Conservation (phyloP, 768 basidiomycete species). For the Pleurotus giganteus region DNA sequence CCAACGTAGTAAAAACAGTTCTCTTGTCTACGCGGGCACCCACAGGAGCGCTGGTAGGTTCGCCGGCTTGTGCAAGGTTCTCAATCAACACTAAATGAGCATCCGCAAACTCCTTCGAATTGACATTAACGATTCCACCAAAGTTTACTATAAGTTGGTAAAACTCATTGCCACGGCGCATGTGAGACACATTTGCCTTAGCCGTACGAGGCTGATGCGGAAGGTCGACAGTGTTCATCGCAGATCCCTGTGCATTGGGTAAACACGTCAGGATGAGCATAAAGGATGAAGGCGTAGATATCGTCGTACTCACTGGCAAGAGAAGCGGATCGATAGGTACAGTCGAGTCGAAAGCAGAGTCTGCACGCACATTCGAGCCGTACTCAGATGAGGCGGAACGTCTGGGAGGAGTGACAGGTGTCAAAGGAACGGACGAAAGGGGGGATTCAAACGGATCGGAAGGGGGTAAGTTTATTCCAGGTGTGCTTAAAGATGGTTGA, state of each 20-base stretch:
- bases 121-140: conserved; percentile 67
- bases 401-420: too few species aligned
- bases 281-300: too few species aligned
- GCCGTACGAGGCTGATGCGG: not conserved
- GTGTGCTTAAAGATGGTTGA: too few species aligned
- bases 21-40: conserved; percentile 74
- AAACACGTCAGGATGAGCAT: not conserved
- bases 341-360: too few species aligned
- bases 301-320: too few species aligned
- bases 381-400: too few species aligned
- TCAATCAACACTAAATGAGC: conserved; percentile 65
- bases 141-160: conserved; percentile 59
- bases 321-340: too few species aligned
- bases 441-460: too few species aligned
- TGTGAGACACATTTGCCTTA: conserved; percentile 69
- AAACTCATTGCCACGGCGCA: conserved; percentile 81
- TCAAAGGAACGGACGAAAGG: too few species aligned
- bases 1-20: conserved; percentile 59
- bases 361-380: too few species aligned
- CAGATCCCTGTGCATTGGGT: not conserved
- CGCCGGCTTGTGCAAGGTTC: conserved; percentile 52
- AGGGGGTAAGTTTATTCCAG: too few species aligned
- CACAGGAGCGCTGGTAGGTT: conserved; percentile 66
- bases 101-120: conserved; percentile 68
- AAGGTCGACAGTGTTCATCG: not conserved